Base-by-base conservation (phyloP, 768 basidiomycete species). In the Austroboletus eburneus region DNA sequence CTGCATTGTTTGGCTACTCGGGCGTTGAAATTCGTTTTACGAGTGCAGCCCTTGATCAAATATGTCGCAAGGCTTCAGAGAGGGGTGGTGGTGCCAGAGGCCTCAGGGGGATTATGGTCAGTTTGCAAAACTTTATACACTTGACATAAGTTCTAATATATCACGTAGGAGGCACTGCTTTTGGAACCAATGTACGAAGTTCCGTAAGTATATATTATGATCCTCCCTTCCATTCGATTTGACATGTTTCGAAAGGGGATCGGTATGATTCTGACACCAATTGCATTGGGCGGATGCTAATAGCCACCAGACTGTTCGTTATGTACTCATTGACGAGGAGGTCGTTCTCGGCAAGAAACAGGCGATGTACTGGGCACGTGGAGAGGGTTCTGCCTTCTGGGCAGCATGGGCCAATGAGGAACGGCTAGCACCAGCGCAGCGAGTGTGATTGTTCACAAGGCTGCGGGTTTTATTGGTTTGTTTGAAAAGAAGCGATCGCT, bases 141-240 rank as follows among this genome's bases (percentile, higher is more conserved):
- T 39, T 34, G 33, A 24, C 48, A 32, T 39, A 3, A 42, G 43
- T 14, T 34, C 48, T 48, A 35, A 49, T 23, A 20, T 18, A 33
- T 36, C 10, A 12, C 22, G 29, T 35, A 91, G 88, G 94, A 96
- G 69, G 64, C 75, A 18, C 63, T 94, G 3, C 69, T 98, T 41
- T 71, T 94, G 39, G 91, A 97, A 40, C 75, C 91, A 0, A 96
- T 96, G 93, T 95, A 90, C 60, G 87, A 91, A 71, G 85, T 84
- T 38, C 90, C 91, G 84, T 88, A 66, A 79, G 85, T 81, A 13
- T 30, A 25, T 17, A 27, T 14, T 46, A 39, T 27, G 30, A 20
- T 43, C n/a, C n/a, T 35, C 23, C 39, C 32, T 13, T 48, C 8
- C 12, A 27, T 24, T 40, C 25, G 23, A 43, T 38, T 39, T 52